Percentiles rank a stretch among this genome's conserved stretches.
Evolutionary conservation across 2,329 filamentous ascomycete species (phyloP).

Genomic region (Coniochaeta ligniaria): DNA sequence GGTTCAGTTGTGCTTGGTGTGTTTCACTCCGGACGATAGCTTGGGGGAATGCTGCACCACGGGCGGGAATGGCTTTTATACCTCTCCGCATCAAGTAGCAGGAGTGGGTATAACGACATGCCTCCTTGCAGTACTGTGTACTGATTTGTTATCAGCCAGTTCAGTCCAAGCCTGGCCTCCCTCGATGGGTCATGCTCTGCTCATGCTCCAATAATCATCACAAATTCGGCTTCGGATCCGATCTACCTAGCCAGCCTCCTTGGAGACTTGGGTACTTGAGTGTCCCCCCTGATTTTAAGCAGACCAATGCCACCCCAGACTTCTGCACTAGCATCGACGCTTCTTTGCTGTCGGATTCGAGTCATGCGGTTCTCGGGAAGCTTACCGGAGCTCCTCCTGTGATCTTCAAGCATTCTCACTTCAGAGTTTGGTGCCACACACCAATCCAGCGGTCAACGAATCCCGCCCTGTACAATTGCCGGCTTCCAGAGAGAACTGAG

Average conservation of each 20-base stretch:
- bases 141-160: not conserved
- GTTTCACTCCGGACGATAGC: not conserved
- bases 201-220: conserved; percentile 1
- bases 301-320: not conserved
- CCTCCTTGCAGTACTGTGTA: not conserved
- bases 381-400: too few relatives aligned
- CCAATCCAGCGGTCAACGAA: too few relatives aligned
- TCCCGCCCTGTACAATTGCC: too few relatives aligned
- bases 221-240: not conserved
- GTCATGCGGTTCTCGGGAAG: not conserved
- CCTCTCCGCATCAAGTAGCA: not conserved
- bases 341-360: not conserved
- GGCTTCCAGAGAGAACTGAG: too few relatives aligned
- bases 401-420: too few relatives aligned
- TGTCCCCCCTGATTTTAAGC: not conserved
- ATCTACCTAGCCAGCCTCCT: not conserved
- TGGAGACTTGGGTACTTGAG: too few relatives aligned
- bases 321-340: not conserved
- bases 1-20: not conserved
- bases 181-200: not conserved
- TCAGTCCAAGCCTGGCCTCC: not conserved
- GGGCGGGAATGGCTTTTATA: not conserved
- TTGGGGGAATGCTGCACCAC: not conserved
- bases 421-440: too few relatives aligned
- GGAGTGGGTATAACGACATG: not conserved